Evolutionary conservation across 148 eudicot species (phyloP), one percentile per base, ranked within the genome.

Genomic region (Dysphania ambrosioides): DNA sequence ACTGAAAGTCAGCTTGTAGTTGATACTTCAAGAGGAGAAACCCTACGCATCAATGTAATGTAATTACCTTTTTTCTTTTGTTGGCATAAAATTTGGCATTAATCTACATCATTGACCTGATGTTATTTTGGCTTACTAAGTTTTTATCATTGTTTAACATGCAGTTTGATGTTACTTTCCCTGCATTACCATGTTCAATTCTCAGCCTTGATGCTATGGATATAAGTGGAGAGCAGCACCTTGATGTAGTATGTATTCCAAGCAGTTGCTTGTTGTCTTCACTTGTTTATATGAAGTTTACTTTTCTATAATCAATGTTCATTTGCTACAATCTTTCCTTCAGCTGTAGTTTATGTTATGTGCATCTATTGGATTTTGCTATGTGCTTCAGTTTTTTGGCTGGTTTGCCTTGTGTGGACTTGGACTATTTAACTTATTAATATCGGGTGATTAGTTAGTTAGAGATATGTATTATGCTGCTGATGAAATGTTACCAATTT

Each of bases 91-190:
- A n/a, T 57, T 31, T n/a, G 18, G 8, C 67, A 5, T n/a, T n/a
- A 44, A 58, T 72, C 16, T 31, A 19, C 23, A 62, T 26, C 64
- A 27, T 55, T 26, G 18, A 31, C n/a, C n/a, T n/a, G n/a, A n/a
- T n/a, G n/a, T 65, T 67, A 4, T 74, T 24, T 32, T 42, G 24
- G 35, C 67, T 80, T 41, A 74, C 40, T 21, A 5, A 69, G 73
- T 38, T 21, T 40, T 61, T 58, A n/a, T n/a, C 9, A 1, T 55
- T 12, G 64, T 23, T 73, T 68, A 69, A 80, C 74, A 23, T 88
- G 93, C 97, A 96, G 99, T 96, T 96, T 86, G 99, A 96, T 80
- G 86, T 92, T 73, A 87, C 97, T 74, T 96, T 96, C 80, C 99
- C 99, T 29, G 91, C 94, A 26, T 85, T 92, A 81, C 83, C 91